Evolutionary conservation across 805 yeast genomes (phyloP), one percentile per base, ranked within the genome.

Genomic region (Debaryomyces tyrocola): DNA sequence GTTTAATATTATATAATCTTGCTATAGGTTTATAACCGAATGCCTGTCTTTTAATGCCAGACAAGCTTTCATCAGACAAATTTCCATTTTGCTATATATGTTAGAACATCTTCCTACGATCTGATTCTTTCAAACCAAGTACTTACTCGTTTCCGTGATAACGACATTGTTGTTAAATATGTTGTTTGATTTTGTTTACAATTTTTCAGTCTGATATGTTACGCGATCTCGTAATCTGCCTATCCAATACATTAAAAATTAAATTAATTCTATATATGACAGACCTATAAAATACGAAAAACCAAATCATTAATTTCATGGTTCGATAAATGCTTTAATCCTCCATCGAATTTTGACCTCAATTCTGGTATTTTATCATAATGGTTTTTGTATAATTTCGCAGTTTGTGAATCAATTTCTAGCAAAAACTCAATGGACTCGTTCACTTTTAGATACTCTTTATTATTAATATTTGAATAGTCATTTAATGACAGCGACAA

Each of bases 351-450:
- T 29, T 53, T 50, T 1, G 48, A 44, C 36, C 70, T 51, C 7
- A 64, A 55, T 4, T 51, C 53, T 5, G 42, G 47, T 6, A 51
- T 48, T 20, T 48, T 48, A 27, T 40, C 51, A 37, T 40, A 44
- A 37, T 49, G 60, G 21, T 40, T 50, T 33, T 47, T 52, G 46
- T 59, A 47, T 4, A 35, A 40, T 44, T 48, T 55, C 4, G 67
- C 67, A 1, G 53, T 47, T n/a, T 41, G 36, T 1, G 55, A 48
- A 39, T 64, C 67, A 15, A 64, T 47, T n/a, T 50, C 49, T 9
- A 50, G 51, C 43, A 71, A 51, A 27, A 72, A 48, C 29, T 63
- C 59, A 11, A 70, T 48, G 4, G 69, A 62, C 48, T 68, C 73
- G 1, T 41, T 28, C 24, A 67, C 56, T 48, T 60, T 63, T 24